A percentile compares a stretch with the other conserved stretches of the same genome.
phyloP scores from a whole-genome alignment of 2,329 filamentous ascomycete species.

The Pseudogymnoascus sp. region DNA sequence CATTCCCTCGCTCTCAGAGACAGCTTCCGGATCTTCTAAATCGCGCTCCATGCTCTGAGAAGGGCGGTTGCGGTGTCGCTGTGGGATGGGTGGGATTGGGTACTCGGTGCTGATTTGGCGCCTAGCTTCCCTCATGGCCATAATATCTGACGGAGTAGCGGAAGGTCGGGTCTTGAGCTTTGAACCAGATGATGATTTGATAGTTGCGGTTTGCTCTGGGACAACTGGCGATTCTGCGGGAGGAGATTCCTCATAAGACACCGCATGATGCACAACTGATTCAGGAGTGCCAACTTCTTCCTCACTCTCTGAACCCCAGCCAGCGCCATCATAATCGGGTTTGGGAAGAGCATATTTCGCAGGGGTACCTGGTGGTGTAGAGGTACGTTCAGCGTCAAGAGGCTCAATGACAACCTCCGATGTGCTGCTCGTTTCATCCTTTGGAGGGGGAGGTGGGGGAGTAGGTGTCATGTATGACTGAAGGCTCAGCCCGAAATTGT shows the following conservation, averaged over 20 bases:
- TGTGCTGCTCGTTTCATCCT: background rate
- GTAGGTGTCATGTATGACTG: slow-evolving; percentile 46
- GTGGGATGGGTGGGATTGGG: slow-evolving; percentile 55
- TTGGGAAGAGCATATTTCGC: slow-evolving; percentile 40
- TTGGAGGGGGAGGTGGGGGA: slow-evolving; percentile 23
- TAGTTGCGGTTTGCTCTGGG: slow-evolving; percentile 77
- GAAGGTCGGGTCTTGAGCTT: slow-evolving; percentile 85
- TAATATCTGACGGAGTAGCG: slow-evolving; percentile 75
- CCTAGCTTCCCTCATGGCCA: slow-evolving; percentile 78
- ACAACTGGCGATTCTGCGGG: slow-evolving; percentile 50
- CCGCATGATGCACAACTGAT: slow-evolving; percentile 78
- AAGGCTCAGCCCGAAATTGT: slow-evolving; percentile 48
- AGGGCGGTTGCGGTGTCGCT: slow-evolving; percentile 50
- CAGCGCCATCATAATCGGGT: slow-evolving; percentile 57
- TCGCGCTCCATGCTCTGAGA: slow-evolving; percentile 39
- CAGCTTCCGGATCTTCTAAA: slow-evolving; percentile 21
- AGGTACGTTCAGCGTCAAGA: slow-evolving; percentile 19
- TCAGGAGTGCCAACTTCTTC: slow-evolving; percentile 69
- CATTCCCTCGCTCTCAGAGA: slow-evolving; percentile 33
- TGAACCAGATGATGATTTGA: slow-evolving; percentile 73
- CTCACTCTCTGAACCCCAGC: slow-evolving; percentile 51
- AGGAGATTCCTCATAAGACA: slow-evolving; percentile 33
- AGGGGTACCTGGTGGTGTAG: background rate
- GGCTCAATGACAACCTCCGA: background rate
- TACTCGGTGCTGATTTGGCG: slow-evolving; percentile 76